These are phyloP conservation scores for Hygrocybe coccinea DNA, from an alignment of 768 basidiomycete species.

Conservation along the genomic window DNA sequence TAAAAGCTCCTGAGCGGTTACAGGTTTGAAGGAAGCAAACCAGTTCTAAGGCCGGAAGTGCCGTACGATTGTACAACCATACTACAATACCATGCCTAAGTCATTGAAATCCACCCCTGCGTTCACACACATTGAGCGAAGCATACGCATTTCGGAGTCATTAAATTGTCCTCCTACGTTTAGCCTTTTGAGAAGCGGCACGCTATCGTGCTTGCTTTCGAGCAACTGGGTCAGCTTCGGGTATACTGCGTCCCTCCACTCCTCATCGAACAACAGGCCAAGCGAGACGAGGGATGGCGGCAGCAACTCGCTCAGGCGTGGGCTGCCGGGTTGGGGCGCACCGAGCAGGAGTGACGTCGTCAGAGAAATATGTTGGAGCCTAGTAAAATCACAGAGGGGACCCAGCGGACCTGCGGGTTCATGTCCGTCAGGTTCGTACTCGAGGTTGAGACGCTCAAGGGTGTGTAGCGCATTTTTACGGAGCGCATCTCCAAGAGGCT, in stretches of 20 bases:
- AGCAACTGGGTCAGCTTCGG: not conserved
- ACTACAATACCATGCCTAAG: too few species aligned
- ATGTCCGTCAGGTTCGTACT: not conserved
- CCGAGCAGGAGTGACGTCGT: not conserved
- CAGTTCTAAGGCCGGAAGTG: too few species aligned
- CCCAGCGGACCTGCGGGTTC: not conserved
- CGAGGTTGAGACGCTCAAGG: not conserved
- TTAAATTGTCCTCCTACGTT: too few species aligned
- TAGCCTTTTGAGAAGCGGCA: not conserved
- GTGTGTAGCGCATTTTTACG: not conserved
- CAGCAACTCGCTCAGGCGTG: not conserved
- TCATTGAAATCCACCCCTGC: too few species aligned
- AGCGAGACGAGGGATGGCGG: not conserved
- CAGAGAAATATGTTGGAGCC: not conserved
- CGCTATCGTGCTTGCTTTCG: not conserved
- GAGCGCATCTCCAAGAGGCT: not conserved
- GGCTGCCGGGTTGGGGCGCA: not conserved
- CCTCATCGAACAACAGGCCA: not conserved
- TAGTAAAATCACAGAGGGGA: not conserved
- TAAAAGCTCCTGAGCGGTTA: too few species aligned
- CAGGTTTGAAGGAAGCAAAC: too few species aligned
- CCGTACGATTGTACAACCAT: too few species aligned
- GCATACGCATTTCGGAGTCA: too few species aligned
- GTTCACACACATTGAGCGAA: too few species aligned
- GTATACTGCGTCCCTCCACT: not conserved